Evolutionary conservation across 208 protist genomes (phyloP), one percentile per base, ranked within the genome.

Genomic region (Acanthamoeba quina): DNA sequence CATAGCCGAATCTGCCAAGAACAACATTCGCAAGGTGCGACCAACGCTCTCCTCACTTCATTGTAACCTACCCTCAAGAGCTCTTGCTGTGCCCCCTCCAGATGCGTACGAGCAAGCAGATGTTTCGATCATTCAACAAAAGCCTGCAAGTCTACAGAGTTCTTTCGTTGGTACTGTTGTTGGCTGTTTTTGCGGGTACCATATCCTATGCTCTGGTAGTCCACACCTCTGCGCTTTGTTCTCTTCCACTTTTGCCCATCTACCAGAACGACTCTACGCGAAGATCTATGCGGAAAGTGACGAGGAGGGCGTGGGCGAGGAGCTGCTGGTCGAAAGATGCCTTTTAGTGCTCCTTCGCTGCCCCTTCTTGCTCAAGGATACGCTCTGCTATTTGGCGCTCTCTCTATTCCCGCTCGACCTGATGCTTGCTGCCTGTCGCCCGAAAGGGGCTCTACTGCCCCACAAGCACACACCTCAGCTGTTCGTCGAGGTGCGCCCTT

Each of bases 101-200:
- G 78, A 31, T 86, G 47, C 78, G 78, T 49, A 86, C 78, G 13
- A 62, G 47, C 26, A 56, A 62, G 47, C 49, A 86, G 78, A 62
- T 62, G 5, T 86, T 44, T 21, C 47, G 49, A 31, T 54, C 78
- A 49, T 21, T 86, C 2, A 34, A 11, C 24, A 5, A 9, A 19
- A 26, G 26, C 4, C 52, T 62, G 49, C 78, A 49, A 5, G 5
- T 86, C 47, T 62, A 62, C 78, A 29, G 78, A 62, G 49, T 54
- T 2, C 11, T 86, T 5, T 26, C 29, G 4, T 26, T 62, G 24
- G 21, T 86, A 3, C 49, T 86, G 10, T 37, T 86, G 26, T 26
- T 86, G 7, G 78, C 49, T 44, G n/a, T 86, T 3, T 17, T 86
- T 4, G 11, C 11, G 2, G 47, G 49, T 86, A 62, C 11, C 0